Conservation (phyloP, 352 stramenopile species). For the Globisporangium parvum region DNA sequence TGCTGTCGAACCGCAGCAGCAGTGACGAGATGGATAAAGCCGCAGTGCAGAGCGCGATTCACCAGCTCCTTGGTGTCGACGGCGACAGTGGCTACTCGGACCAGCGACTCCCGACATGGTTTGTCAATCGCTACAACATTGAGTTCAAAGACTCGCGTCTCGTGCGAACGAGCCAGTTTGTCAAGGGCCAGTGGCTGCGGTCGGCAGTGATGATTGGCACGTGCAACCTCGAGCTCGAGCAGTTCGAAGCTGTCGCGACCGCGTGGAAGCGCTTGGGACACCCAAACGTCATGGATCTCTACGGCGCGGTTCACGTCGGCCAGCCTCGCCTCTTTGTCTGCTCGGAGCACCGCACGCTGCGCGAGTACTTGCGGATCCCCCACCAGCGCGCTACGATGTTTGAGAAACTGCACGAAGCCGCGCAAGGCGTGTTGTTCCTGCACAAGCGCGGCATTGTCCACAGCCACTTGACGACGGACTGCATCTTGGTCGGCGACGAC, state of each 20-base stretch:
- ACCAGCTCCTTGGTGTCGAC: neutral
- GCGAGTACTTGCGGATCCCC: neutral
- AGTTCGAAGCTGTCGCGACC: slow-evolving; percentile 1
- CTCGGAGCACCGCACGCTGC: neutral
- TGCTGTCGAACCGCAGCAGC: no score
- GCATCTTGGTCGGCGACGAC: slow-evolving; percentile 5
- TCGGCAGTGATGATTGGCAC: slow-evolving; percentile 1
- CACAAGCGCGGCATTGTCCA: slow-evolving; percentile 3
- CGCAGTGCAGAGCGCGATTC: no score
- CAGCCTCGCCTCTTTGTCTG: slow-evolving; percentile 4
- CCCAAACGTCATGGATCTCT: neutral
- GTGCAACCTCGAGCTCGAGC: neutral
- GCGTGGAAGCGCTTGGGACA: neutral
- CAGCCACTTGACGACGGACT: slow-evolving; percentile 1
- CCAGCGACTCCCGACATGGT: neutral
- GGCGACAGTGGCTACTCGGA: neutral
- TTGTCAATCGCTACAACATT: neutral
- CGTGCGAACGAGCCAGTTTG: neutral
- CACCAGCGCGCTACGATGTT: neutral
- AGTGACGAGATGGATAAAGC: no score
- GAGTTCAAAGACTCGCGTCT: slow-evolving; percentile 3
- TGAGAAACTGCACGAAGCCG: slow-evolving; percentile 8
- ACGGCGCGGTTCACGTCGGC: slow-evolving; percentile 1
- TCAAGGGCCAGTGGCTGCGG: neutral
- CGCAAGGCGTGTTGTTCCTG: slow-evolving; percentile 5